Evolutionary conservation across 2,329 filamentous ascomycete species (phyloP).

Genomic region (Nemania serpens): DNA sequence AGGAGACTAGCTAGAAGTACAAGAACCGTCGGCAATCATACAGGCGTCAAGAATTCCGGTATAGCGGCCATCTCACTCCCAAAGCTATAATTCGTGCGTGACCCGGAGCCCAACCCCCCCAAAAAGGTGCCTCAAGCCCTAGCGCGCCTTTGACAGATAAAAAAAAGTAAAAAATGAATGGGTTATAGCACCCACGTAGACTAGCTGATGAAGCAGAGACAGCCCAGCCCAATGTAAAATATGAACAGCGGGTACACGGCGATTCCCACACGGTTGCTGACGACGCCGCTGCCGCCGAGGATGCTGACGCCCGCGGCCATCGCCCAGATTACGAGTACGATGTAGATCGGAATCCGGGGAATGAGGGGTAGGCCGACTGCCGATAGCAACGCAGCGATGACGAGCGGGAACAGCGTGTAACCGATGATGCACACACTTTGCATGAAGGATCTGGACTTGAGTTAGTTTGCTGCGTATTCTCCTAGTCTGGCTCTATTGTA

Average conservation of each 20-base stretch:
- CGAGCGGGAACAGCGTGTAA: slow-evolving; percentile 95
- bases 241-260: slow-evolving; percentile 94
- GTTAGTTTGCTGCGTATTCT: slow-evolving; percentile 34
- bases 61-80: not conserved
- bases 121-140: not conserved
- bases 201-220: slow-evolving; percentile 95
- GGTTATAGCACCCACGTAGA: slow-evolving; percentile 7
- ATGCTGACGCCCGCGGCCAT: slow-evolving; percentile 95
- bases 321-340: slow-evolving; percentile 88
- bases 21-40: not conserved
- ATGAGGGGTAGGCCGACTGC: slow-evolving; percentile 80
- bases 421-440: slow-evolving; percentile 98
- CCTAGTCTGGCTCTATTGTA: too few relatives aligned
- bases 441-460: slow-evolving; percentile 78
- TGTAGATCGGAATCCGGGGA: slow-evolving; percentile 85
- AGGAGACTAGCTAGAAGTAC: slow-evolving; percentile 18
- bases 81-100: not conserved
- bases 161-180: not conserved
- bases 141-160: not conserved
- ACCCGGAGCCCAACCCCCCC: not conserved
- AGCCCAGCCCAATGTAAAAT: slow-evolving; percentile 91
- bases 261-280: slow-evolving; percentile 91
- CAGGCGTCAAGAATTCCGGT: not conserved
- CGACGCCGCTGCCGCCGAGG: slow-evolving; percentile 89
- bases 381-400: slow-evolving; percentile 88